phyloP scores from a whole-genome alignment of 75 land plant species.

The Cryptomeria japonica region DNA sequence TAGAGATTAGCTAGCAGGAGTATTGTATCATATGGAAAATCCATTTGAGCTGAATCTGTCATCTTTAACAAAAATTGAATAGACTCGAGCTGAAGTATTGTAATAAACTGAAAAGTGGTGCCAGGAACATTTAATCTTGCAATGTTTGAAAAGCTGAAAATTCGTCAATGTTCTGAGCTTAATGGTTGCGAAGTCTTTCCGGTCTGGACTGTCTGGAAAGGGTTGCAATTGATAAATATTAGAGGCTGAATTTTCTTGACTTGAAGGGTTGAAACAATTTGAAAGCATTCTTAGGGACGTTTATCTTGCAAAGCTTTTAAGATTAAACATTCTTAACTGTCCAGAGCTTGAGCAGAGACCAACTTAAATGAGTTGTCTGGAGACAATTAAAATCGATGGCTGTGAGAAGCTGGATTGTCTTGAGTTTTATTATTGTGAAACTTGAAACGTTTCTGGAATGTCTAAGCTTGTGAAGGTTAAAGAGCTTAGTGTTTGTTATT shows the following conservation, averaged over 20 bases:
- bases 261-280: background rate
- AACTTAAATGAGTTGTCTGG: background rate
- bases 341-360: background rate
- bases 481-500: background rate
- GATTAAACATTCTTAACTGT: background rate
- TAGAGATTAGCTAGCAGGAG: no score
- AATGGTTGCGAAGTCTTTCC: background rate
- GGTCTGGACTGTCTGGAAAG: background rate
- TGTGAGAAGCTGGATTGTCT: background rate
- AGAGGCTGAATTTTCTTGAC: background rate
- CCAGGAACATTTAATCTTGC: background rate
- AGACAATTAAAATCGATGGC: background rate
- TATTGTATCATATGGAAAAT: no score
- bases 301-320: background rate
- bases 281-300: background rate
- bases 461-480: background rate
- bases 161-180: background rate
- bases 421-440: background rate
- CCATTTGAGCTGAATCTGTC: no score
- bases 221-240: background rate
- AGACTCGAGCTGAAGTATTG: background rate
- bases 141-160: background rate
- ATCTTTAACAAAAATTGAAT: background rate
- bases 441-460: background rate
- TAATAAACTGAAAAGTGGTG: background rate